phyloP scores from a whole-genome alignment of 2,329 filamentous ascomycete genomes.

The Talaromyces sp. region DNA sequence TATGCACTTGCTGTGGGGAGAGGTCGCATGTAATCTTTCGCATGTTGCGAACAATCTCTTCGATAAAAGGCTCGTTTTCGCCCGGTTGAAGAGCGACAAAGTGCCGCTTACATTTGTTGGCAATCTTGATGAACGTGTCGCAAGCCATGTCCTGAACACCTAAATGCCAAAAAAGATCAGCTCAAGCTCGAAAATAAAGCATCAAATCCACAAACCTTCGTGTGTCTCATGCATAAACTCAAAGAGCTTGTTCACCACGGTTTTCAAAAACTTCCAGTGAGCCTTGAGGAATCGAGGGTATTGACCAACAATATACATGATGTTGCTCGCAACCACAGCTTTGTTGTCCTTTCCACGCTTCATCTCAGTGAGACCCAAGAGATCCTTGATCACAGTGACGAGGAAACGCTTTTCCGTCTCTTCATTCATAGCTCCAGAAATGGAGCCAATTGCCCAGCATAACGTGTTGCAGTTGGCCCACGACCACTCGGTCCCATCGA shows the following conservation, averaged over 20 bases:
- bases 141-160: conserved; percentile 99
- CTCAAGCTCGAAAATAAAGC: background rate
- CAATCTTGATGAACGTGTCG: conserved; percentile 99
- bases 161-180: conserved; percentile 24
- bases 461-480: conserved; percentile 99
- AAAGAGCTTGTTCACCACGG: conserved; percentile 98
- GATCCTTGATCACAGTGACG: conserved; percentile 97
- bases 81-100: conserved; percentile 94
- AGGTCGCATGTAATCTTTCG: conserved; percentile 93
- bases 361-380: conserved; percentile 95
- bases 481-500: conserved; percentile 94
- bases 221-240: conserved; percentile 99
- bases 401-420: conserved; percentile 98
- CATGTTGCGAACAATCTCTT: conserved; percentile 95
- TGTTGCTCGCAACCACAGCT: conserved; percentile 96
- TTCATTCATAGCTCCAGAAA: conserved; percentile 98
- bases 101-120: conserved; percentile 93
- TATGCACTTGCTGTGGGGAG: conserved; percentile 94
- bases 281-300: conserved; percentile 98
- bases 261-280: conserved; percentile 99
- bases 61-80: conserved; percentile 93
- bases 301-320: conserved; percentile 99
- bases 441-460: conserved; percentile 98
- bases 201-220: conserved; percentile 58
- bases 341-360: conserved; percentile 99